phyloP scores from a whole-genome alignment of 1,284 basidiomycete species.

The Erythrobasidium hasegawianum region DNA sequence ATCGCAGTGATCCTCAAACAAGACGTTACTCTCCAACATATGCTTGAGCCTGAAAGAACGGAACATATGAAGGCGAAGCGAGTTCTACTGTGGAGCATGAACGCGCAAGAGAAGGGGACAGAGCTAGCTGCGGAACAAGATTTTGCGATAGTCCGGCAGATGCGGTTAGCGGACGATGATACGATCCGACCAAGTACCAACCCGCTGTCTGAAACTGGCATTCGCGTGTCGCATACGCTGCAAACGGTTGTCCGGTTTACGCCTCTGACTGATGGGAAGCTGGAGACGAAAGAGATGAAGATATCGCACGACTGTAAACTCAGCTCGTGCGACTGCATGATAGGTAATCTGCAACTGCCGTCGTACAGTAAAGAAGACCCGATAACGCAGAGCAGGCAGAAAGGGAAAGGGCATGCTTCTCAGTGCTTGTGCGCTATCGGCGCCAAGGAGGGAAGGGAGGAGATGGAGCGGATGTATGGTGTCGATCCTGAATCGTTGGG shows the following conservation, averaged over 20 bases:
- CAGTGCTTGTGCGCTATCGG: conserved; percentile 24
- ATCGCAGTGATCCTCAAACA: conserved; percentile 29
- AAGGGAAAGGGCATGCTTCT: conserved; percentile 20
- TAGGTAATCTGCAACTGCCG: conserved; percentile 23
- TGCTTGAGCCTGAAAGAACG: conserved; percentile 15
- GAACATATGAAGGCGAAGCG: conserved; percentile 23
- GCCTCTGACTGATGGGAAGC: conserved; percentile 12
- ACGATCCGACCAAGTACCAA: conserved; percentile 26
- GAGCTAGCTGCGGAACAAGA: conserved; percentile 20
- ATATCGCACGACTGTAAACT: conserved; percentile 25
- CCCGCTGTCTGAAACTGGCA: conserved; percentile 22
- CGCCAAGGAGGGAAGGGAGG: conserved; percentile 12
- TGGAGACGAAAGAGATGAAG: conserved; percentile 33
- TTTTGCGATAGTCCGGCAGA: conserved; percentile 24
- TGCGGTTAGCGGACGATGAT: conserved; percentile 33
- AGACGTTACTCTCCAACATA: conserved; percentile 9
- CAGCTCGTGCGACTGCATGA: conserved; percentile 29
- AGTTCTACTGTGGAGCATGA: conserved; percentile 25
- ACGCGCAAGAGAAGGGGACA: conserved; percentile 15
- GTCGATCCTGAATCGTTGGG: conserved; percentile 17
- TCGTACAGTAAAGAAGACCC: conserved; percentile 21
- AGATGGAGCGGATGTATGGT: conserved; percentile 28
- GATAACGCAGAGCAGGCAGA: neutral
- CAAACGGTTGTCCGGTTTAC: conserved; percentile 26
- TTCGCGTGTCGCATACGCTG: conserved; percentile 25